Conservation (phyloP, 176 grass and related monocot genomes). For the Canna indica region DNA sequence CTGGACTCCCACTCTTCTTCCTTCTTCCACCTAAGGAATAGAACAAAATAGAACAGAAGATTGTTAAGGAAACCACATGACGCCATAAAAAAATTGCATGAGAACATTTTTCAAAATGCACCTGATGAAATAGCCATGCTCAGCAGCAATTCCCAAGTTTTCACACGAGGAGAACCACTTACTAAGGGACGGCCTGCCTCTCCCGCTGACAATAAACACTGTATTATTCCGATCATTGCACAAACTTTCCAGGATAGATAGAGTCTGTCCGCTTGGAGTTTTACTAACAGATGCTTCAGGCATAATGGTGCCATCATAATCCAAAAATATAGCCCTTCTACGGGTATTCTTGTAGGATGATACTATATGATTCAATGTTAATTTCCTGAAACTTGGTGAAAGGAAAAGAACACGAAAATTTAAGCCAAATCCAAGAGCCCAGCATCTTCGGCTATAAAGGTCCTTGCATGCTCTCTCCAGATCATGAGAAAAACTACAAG, state of each 20-base stretch:
- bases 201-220: slow-evolving; percentile 78
- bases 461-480: slow-evolving; percentile 64
- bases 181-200: slow-evolving; percentile 33
- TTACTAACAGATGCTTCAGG: slow-evolving; percentile 56
- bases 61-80: slow-evolving; percentile 3
- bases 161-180: slow-evolving; percentile 68
- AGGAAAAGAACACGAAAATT: slow-evolving; percentile 60
- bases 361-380: slow-evolving; percentile 39
- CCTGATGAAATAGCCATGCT: slow-evolving; percentile 87
- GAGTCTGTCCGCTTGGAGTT: slow-evolving; percentile 39
- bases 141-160: slow-evolving; percentile 65
- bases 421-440: slow-evolving; percentile 60
- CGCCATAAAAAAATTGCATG: not conserved
- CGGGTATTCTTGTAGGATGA: slow-evolving; percentile 48
- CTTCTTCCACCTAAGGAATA: slow-evolving; percentile 53
- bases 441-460: slow-evolving; percentile 57
- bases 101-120: slow-evolving; percentile 12
- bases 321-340: slow-evolving; percentile 63
- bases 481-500: slow-evolving; percentile 54
- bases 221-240: slow-evolving; percentile 53
- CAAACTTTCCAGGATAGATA: slow-evolving; percentile 56
- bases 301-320: slow-evolving; percentile 83
- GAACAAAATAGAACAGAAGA: slow-evolving; percentile 25
- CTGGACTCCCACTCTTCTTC: slow-evolving; percentile 50
- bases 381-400: slow-evolving; percentile 58